Percentiles rank a stretch among this genome's conserved stretches.
phyloP scores from a whole-genome alignment of 495 filamentous ascomycete genomes.

The Penicillium longicatenatum region DNA sequence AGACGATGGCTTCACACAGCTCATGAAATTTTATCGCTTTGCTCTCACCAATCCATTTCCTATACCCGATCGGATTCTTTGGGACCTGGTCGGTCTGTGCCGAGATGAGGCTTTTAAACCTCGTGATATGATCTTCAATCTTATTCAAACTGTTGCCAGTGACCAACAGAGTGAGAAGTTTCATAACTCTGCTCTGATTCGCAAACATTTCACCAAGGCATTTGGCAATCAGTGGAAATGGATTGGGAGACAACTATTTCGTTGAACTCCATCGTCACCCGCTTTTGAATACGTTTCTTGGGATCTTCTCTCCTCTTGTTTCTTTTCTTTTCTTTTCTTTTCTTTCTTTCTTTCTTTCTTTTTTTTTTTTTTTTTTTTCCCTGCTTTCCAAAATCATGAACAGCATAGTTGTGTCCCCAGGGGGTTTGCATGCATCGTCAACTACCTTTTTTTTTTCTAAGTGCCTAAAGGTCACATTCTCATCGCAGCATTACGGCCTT shows the following conservation, averaged over 20 bases:
- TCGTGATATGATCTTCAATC: neutral
- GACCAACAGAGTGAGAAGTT: neutral
- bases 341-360: constrained; percentile 21
- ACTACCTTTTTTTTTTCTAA: constrained; percentile 13
- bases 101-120: constrained; percentile 1
- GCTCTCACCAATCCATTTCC: constrained; percentile 49
- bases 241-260: constrained; percentile 17
- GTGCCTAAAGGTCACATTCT: constrained; percentile 20
- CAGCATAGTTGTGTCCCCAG: constrained; percentile 26
- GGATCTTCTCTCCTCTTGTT: constrained; percentile 14
- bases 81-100: constrained; percentile 56
- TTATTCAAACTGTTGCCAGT: neutral
- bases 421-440: constrained; percentile 26
- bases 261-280: constrained; percentile 21
- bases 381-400: constrained; percentile 28
- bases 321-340: constrained; percentile 20
- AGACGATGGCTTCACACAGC: constrained; percentile 53
- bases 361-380: constrained; percentile 18
- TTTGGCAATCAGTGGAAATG: neutral
- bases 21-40: constrained; percentile 61
- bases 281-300: constrained; percentile 9
- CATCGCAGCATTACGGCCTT: constrained; percentile 21
- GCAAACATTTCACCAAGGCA: neutral
- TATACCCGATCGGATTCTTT: constrained; percentile 53
- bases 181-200: neutral